Evolutionary conservation across 2,329 filamentous ascomycete species (phyloP).

Genomic region (Penicillium paneum): DNA sequence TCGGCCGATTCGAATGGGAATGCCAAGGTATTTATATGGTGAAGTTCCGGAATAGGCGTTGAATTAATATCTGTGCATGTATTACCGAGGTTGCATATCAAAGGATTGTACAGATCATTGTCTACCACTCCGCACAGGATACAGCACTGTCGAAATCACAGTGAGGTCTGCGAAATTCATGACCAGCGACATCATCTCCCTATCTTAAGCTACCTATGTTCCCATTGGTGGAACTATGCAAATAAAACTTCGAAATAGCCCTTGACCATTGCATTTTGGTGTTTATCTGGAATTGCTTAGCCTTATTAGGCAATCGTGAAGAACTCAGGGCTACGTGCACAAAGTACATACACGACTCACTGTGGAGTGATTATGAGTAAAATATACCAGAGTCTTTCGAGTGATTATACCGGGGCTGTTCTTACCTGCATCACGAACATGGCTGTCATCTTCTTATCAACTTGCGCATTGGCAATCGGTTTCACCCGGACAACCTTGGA

Average conservation of each 20-base stretch:
- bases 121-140: no score
- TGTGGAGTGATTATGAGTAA: conserved; percentile 9
- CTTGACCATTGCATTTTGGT: conserved; percentile 37
- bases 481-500: conserved; percentile 20
- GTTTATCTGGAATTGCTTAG: conserved; percentile 30
- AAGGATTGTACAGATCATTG: no score
- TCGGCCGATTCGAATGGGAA: background rate
- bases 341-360: conserved; percentile 42
- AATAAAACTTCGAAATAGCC: conserved; percentile 40
- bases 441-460: conserved; percentile 24
- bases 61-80: no score
- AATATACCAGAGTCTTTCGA: background rate
- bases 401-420: background rate
- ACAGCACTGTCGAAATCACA: no score
- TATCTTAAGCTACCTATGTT: conserved; percentile 30
- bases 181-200: conserved; percentile 44
- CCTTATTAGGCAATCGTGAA: conserved; percentile 44
- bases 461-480: conserved; percentile 27
- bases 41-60: background rate
- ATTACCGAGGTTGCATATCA: no score
- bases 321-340: conserved; percentile 42
- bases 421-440: conserved; percentile 32
- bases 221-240: conserved; percentile 39
- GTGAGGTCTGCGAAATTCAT: no score
- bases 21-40: background rate